Conservation (phyloP, 441 rosid genomes). For the Corymbia citriodora region DNA sequence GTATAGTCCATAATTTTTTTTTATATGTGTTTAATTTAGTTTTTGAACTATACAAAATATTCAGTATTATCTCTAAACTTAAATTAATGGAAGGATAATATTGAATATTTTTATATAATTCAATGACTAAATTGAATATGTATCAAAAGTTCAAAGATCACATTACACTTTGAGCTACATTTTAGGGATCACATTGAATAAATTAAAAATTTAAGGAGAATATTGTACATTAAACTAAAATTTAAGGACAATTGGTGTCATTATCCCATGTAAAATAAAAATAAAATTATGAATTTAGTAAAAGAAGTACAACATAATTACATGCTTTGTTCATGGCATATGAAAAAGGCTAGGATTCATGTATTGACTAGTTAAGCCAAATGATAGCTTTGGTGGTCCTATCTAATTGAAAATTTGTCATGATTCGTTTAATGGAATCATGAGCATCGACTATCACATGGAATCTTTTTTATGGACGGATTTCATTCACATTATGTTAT, state of each 20-base stretch:
- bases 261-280: not conserved
- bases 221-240: not conserved
- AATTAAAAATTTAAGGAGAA: not conserved
- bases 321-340: not conserved
- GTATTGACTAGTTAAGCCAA: not conserved
- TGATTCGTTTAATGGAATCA: not conserved
- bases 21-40: too few species aligned
- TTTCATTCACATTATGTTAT: not conserved
- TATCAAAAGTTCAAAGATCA: rapidly evolving
- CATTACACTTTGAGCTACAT: not conserved
- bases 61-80: not conserved
- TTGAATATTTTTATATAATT: not conserved
- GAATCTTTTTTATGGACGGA: not conserved
- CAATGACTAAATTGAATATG: not conserved
- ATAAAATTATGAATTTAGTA: not conserved
- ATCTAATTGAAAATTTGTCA: not conserved
- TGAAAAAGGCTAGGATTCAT: not conserved
- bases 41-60: too few species aligned
- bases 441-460: not conserved
- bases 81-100: not conserved
- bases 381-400: not conserved
- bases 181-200: not conserved
- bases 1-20: too few species aligned
- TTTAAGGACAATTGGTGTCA: too few species aligned
- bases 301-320: not conserved